Evolutionary conservation across 768 basidiomycete species (phyloP), one percentile per base, ranked within the genome.

Genomic region (Trametes punicea): DNA sequence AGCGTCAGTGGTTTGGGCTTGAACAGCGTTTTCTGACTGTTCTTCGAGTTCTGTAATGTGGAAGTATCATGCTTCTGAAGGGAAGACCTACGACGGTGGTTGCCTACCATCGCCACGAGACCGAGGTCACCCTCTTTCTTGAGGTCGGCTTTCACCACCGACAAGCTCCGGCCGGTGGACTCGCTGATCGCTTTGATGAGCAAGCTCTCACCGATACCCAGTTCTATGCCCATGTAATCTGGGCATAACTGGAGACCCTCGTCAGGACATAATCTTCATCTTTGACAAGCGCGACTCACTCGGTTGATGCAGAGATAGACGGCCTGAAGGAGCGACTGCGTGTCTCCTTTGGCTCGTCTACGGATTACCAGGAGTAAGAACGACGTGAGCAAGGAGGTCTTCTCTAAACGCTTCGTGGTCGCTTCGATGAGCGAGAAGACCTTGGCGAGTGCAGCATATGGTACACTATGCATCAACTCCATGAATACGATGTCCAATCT

Each of bases 301-400:
- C 94, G 78, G 67, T 99, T 99, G 68, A 98, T 98, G 68, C 97
- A 98, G 1, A 99, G 79, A 66, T 99, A 99, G 2, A 99, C 88
- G 1, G 86, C 83, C 65, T 94, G 90, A 5, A 98, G 79, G 29
- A 99, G 79, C 6, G 88, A 85, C 21, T 84, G 78, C 4, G 77
- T 77, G 57, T 93, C 90, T 33, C 81, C 86, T 50, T 84, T 77
- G 15, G 84, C 85, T 59, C 93, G 90, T 45, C 93, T 77, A 68
- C 87, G 87, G 51, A 98, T 94, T 27, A 98, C 92, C 10, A 96
- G 84, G 5, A 94, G 73, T 39, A 99, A 76, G 69, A 98, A 94
- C 0, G 88, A 78, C 0, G 94, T 98, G 8, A 99, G 81, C 57
- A 93, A 77, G 0, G 91, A 81, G 2, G 83, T 90, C 70, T 98